A percentile compares a stretch with the other conserved stretches of the same genome.
Conservation (phyloP, 352 stramenopile species). For the Phytophthora macrochlamydospora region DNA sequence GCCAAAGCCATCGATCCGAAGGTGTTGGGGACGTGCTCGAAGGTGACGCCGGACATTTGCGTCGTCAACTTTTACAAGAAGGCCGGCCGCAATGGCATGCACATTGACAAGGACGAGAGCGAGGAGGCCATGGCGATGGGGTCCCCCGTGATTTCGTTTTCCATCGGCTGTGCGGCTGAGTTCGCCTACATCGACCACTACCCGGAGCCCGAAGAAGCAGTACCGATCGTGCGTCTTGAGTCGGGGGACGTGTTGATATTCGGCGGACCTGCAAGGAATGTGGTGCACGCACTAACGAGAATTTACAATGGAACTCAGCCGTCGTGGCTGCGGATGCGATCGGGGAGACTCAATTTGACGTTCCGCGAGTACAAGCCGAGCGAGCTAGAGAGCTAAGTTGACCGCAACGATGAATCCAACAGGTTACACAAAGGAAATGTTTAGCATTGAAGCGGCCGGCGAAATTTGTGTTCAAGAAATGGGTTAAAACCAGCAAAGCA, state of each 20-base stretch:
- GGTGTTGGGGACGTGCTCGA: conserved; percentile 53
- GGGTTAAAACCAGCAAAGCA: too few relatives aligned
- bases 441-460: too few relatives aligned
- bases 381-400: conserved; percentile 16
- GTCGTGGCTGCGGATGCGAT: conserved; percentile 58
- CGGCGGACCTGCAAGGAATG: conserved; percentile 53
- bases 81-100: conserved; percentile 72
- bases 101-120: conserved; percentile 79
- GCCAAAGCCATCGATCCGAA: conserved; percentile 40
- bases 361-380: conserved; percentile 71
- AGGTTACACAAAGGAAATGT: too few relatives aligned
- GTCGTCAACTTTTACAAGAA: conserved; percentile 85
- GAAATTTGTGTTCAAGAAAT: too few relatives aligned
- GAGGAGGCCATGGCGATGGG: conserved; percentile 59
- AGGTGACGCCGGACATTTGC: conserved; percentile 64
- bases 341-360: conserved; percentile 71
- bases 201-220: conserved; percentile 48
- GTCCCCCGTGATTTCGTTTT: conserved; percentile 76
- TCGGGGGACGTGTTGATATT: conserved; percentile 80
- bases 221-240: conserved; percentile 66
- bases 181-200: conserved; percentile 78
- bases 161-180: conserved; percentile 63
- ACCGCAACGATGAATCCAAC: too few relatives aligned
- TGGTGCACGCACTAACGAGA: conserved; percentile 71
- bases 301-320: conserved; percentile 65